Evolutionary conservation across 495 filamentous ascomycete genomes (phyloP).

Genomic region (Penicillium parvum): DNA sequence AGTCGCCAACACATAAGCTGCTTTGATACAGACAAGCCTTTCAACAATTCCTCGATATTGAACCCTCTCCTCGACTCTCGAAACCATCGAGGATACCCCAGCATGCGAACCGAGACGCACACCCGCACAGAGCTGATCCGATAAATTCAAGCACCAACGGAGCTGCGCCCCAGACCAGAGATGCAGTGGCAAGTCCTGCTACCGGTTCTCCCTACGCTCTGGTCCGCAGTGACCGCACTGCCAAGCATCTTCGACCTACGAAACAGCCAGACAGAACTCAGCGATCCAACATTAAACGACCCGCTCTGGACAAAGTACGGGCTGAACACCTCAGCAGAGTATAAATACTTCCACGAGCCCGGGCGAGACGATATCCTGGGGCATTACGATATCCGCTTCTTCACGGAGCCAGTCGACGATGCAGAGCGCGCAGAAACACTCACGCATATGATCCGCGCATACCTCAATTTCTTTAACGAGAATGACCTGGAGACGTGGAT

Average conservation of each 20-base stretch:
- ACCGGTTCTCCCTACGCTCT: constrained; percentile 19
- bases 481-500: constrained; percentile 78
- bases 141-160: neutral
- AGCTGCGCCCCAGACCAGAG: constrained; percentile 1
- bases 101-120: constrained; percentile 8
- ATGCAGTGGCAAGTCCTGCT: constrained; percentile 17
- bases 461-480: constrained; percentile 60
- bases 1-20: no score
- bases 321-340: constrained; percentile 32
- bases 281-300: constrained; percentile 15
- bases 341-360: constrained; percentile 54
- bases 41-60: no score
- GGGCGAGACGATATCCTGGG: constrained; percentile 52
- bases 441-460: constrained; percentile 65
- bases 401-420: constrained; percentile 55
- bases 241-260: constrained; percentile 10
- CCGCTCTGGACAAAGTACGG: constrained; percentile 29
- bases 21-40: no score
- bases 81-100: neutral
- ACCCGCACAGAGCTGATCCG: neutral
- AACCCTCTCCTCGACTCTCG: neutral
- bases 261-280: no score
- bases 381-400: constrained; percentile 74
- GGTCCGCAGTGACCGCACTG: constrained; percentile 16
- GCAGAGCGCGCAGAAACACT: constrained; percentile 59